Base-by-base conservation (phyloP, 331 rosid species). In the Telfairia occidentalis region DNA sequence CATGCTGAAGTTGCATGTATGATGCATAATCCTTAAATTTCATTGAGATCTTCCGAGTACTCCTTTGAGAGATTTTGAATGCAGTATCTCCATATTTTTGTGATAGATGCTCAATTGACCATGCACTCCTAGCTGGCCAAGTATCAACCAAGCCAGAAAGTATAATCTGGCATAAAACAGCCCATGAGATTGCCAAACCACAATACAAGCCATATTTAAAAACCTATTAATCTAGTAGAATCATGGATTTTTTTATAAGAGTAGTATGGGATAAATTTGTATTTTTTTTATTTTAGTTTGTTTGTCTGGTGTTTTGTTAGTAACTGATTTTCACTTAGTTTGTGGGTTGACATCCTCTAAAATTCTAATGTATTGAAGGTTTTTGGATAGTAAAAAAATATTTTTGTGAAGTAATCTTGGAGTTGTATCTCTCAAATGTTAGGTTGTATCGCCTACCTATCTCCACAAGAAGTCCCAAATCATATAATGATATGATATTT, bases 91-190 rank as follows among this genome's bases (percentile, higher is more conserved):
- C 96, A 77, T 87, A 90, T 74, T 82, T 78, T 70, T 18, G 80
- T 85, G 86, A 80, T 79, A 95, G 80, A 75, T 90, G 82, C 67
- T 92, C 99, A 53, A 80, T 76, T 79, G 92, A 87, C 99, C 99
- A 92, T 77, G 85, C 81, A 82, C 74, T 70, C 87, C 89, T 87
- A 66, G 99, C 99, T 21, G 96, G 92, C 99, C 99, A 95, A 53
- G 85, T 55, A 67, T 95, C 96, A 57, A 89, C 90, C 84, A 95
- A 81, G 73, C 93, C 93, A 65, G 80, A 76, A 66, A 95, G 84
- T 84, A 95, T 74, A 76, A 95, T 90, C 99, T 95, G 85, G 72
- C 49, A 80, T 35, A 73, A 78, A 82, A 65, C 9, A 73, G 54
- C 69, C 55, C 63, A 78, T 40, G 81, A 57, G 60, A 86, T 45